Base-by-base conservation (phyloP, 208 protist species). In the Acanthamoeba royreba region DNA sequence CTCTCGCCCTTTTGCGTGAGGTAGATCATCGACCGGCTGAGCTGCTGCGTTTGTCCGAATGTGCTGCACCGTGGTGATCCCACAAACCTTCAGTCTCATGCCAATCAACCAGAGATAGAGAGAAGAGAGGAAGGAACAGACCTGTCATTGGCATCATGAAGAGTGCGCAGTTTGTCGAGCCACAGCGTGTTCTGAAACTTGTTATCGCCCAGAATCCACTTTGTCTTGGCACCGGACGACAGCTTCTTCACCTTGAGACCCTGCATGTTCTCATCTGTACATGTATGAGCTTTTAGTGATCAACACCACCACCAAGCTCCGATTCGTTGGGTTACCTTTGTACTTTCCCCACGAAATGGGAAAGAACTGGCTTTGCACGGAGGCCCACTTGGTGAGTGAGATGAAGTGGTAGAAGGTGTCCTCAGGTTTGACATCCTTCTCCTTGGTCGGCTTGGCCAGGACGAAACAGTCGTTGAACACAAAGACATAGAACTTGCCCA, bases 391-490 rank as follows among this genome's bases (percentile, higher is more conserved):
- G 66, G 66, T 77, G 25, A 77, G 66, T 17, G 66, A 77, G 33
- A 77, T 38, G 35, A 77, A 77, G 35, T 77, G 66, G 66, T 77
- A 77, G 35, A 77, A 77, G 35, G 66, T 38, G 66, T 77, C 66
- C 35, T 77, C 66, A n/a, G 66, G 35, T 38, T 38, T 43, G 66
- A 5, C 33, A 5, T 77, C 66, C 66, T 77, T 77, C 35, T 38
- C 66, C 33, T 77, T 38, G 66, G 35, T 43, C 33, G 66, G 66
- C 66, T 77, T 77, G 66, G 66, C 66, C 66, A 77, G 35, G 25
- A 77, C 66, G 66, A 77, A 77, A 38, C 66, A 77, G 66, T 77
- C 66, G 66, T 77, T 77, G 66, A 77, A 77, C 66, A 77, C 66
- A 28, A 77, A 77, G 35, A 45, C 66, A 22, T 77, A 77, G 66